Evolutionary conservation across 495 filamentous ascomycete species (phyloP), one percentile per base, ranked within the genome.

Genomic region (Xylaria telfairii): DNA sequence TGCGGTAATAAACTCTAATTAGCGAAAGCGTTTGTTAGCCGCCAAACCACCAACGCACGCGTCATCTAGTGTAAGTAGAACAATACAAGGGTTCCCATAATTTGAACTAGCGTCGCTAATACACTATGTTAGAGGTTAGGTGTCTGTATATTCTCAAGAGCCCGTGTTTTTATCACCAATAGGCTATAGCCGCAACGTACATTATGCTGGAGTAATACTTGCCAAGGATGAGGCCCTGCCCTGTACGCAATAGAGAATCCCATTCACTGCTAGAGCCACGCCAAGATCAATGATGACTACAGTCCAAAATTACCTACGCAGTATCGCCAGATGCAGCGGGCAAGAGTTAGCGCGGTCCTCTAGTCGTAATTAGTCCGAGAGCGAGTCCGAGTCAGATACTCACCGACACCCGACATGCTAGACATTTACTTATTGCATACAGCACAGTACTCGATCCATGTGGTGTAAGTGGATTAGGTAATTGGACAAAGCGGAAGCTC

Each of bases 221-320:
- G 26, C 51, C 51, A 54, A 54, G 26, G 17, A 28, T 7, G 13
- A 28, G 30, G 51, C 51, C 10, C 51, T 53, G 26, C 15, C 15
- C 28, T 21, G 13, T 54, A 10, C 5, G 1, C 1, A 51, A 51
- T 5, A 51, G 10, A 51, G 47, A 51, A 51, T 26, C 47, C 21
- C n/a, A 37, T 15, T 26, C 26, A 54, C 3, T 30, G 51, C 13
- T 4, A 54, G 30, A 13, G 10, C 24, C 21, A 59, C 32, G n/a
- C 2, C 24, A 34, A 57, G 53, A 26, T 3, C 34, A 57, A 21
- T 21, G 21, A 51, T 51, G 21, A 10, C n/a, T 8, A 21, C 21
- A 51, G 26, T 51, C 47, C 47, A 51, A 51, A 26, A 24, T 51
- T 51, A n/a, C n/a, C n/a, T n/a, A n/a, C n/a, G n/a, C n/a, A n/a